These are phyloP conservation scores for Obelidium mucronatum DNA, from an alignment of 192 early-diverging fungal genomes.

Conservation along the genomic window DNA sequence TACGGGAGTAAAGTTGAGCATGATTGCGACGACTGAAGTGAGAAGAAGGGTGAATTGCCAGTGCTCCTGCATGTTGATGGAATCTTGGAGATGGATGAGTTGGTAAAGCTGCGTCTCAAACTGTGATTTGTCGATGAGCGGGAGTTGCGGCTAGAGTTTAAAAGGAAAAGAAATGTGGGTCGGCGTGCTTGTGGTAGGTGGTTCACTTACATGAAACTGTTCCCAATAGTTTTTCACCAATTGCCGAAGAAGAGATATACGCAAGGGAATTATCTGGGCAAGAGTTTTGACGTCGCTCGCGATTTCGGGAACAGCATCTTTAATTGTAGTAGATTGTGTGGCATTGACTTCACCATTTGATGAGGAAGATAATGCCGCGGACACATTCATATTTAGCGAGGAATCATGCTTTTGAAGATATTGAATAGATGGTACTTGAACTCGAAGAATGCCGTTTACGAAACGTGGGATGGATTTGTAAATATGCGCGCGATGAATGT, in stretches of 20 bases:
- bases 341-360: too few relatives aligned
- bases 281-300: too few relatives aligned
- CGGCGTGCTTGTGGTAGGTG: too few relatives aligned
- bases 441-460: conserved; percentile 13
- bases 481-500: conserved; percentile 4
- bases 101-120: conserved; percentile 4
- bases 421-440: background rate
- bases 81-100: background rate
- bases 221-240: conserved; percentile 21
- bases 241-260: too few relatives aligned
- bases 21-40: conserved; percentile 29
- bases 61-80: conserved; percentile 9
- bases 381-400: background rate
- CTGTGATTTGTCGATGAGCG: conserved; percentile 11
- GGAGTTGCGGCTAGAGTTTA: conserved; percentile 26
- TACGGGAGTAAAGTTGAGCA: conserved; percentile 39
- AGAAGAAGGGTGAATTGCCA: conserved; percentile 27
- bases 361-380: too few relatives aligned
- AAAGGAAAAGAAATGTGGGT: too few relatives aligned
- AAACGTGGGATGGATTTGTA: conserved; percentile 24
- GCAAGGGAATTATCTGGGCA: too few relatives aligned
- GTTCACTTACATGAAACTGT: conserved; percentile 33
- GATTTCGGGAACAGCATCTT: too few relatives aligned
- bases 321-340: background rate
- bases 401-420: background rate